Percentiles rank a stretch among this genome's conserved stretches.
Conservation (phyloP, 257 asterid genomes). For the Solanum chaucha region DNA sequence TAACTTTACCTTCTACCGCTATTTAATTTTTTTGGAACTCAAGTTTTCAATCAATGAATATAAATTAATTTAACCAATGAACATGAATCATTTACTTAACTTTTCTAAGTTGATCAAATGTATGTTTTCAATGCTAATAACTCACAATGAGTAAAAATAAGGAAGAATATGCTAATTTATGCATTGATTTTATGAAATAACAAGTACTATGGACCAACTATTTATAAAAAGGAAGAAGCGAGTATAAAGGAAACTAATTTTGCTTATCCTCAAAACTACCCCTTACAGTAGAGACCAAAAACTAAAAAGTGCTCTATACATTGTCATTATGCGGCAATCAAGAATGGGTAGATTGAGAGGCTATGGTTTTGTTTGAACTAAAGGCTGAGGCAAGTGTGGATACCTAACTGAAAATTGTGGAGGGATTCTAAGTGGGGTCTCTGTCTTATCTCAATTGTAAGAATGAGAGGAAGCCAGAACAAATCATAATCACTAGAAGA, state of each 20-base stretch:
- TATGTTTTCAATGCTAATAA: too few species aligned
- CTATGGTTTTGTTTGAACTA: neutral
- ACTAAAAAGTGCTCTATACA: neutral
- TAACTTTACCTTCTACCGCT: too few species aligned
- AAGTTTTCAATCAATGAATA: too few species aligned
- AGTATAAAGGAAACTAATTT: neutral
- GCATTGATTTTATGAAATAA: too few species aligned
- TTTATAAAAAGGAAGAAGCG: too few species aligned
- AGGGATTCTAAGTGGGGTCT: conserved; percentile 35
- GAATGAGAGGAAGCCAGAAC: conserved; percentile 29
- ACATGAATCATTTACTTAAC: too few species aligned
- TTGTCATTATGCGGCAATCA: neutral
- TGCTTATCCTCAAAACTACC: neutral
- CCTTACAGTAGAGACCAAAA: neutral
- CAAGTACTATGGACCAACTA: too few species aligned
- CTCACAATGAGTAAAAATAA: too few species aligned
- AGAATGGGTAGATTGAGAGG: neutral
- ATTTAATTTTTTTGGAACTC: too few species aligned
- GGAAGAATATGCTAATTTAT: too few species aligned
- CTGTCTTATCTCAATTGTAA: conserved; percentile 67
- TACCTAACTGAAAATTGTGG: conserved; percentile 23
- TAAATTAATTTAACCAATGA: too few species aligned
- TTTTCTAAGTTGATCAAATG: too few species aligned
- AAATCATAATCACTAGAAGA: neutral
- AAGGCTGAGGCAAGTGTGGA: conserved; percentile 20